These are phyloP conservation scores for Rhodotorula toruloides DNA, from an alignment of 768 basidiomycete genomes.

Conservation along the genomic window DNA sequence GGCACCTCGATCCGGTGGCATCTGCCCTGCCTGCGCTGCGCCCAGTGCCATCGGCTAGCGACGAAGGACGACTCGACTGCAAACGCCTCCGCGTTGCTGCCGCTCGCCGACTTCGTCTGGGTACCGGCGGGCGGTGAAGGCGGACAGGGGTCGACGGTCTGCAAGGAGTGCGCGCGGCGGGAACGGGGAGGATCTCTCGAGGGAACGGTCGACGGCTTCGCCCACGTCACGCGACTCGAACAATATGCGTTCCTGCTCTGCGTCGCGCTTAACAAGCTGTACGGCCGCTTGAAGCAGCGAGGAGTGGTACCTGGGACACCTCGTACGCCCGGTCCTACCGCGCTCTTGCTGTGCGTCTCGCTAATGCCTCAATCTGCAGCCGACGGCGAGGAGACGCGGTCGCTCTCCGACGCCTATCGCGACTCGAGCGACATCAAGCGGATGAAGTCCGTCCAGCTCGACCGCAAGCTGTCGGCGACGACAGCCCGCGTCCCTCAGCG, in stretches of 20 bases:
- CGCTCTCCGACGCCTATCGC: constrained; percentile 67
- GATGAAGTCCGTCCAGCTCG: constrained; percentile 88
- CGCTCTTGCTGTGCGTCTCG: constrained; percentile 17
- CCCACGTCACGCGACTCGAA: constrained; percentile 85
- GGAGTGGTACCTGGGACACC: constrained; percentile 81
- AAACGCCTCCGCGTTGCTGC: constrained; percentile 49
- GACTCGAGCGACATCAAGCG: constrained; percentile 86
- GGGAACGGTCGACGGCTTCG: constrained; percentile 58
- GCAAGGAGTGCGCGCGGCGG: constrained; percentile 56
- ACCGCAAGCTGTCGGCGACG: constrained; percentile 82
- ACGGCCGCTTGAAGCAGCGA: constrained; percentile 76
- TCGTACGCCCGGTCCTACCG: constrained; percentile 51
- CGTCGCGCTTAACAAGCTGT: constrained; percentile 85
- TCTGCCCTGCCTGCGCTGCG: constrained; percentile 83
- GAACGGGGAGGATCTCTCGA: constrained; percentile 36
- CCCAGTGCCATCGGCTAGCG: constrained; percentile 69
- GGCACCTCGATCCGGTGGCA: constrained; percentile 99
- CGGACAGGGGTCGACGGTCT: constrained; percentile 49
- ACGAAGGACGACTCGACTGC: constrained; percentile 13
- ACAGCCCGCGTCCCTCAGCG: constrained; percentile 86
- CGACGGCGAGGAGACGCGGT: constrained; percentile 38
- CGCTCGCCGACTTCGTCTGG: constrained; percentile 27
- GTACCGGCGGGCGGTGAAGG: not conserved
- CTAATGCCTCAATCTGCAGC: constrained; percentile 31
- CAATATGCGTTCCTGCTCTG: constrained; percentile 96